phyloP scores from a whole-genome alignment of 1,284 basidiomycete species.

The Pseudomicrostroma phylloplanum region DNA sequence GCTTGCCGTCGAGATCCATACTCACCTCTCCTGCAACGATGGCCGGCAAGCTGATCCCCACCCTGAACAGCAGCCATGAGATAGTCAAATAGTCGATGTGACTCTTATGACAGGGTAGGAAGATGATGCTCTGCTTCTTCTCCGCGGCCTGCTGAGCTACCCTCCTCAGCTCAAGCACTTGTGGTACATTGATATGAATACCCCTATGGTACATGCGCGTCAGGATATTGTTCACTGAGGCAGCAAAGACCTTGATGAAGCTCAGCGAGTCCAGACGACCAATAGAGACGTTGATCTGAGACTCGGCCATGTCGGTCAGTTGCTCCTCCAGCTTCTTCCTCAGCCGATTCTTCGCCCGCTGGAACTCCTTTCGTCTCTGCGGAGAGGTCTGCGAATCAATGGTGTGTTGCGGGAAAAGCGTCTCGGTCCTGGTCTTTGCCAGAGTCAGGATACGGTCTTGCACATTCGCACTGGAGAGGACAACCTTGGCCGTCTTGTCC shows the following conservation, averaged over 20 bases:
- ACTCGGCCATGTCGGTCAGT: conserved; percentile 31
- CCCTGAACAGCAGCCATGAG: conserved; percentile 47
- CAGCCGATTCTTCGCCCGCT: conserved; percentile 31
- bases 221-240: conserved; percentile 49
- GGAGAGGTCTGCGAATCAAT: conserved; percentile 15
- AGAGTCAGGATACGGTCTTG: conserved; percentile 32
- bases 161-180: conserved; percentile 41
- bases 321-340: conserved; percentile 37
- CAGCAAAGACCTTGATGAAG: conserved; percentile 34
- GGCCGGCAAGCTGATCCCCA: conserved; percentile 50
- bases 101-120: conserved; percentile 52
- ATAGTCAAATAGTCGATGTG: conserved; percentile 50
- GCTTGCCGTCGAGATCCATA: conserved; percentile 15
- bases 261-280: conserved; percentile 37
- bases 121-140: conserved; percentile 49
- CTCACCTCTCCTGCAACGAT: conserved; percentile 49
- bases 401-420: conserved; percentile 23
- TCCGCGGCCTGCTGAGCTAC: conserved; percentile 46
- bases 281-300: conserved; percentile 29
- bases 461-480: conserved; percentile 37
- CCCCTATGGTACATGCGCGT: conserved; percentile 50
- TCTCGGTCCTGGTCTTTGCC: conserved; percentile 27
- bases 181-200: conserved; percentile 42
- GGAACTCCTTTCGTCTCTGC: conserved; percentile 24
- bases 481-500: conserved; percentile 29